Percentiles rank a stretch among this genome's conserved stretches.
These are phyloP conservation scores for Fraxinus anomala DNA, from an alignment of 257 asterid genomes.

Conservation along the genomic window DNA sequence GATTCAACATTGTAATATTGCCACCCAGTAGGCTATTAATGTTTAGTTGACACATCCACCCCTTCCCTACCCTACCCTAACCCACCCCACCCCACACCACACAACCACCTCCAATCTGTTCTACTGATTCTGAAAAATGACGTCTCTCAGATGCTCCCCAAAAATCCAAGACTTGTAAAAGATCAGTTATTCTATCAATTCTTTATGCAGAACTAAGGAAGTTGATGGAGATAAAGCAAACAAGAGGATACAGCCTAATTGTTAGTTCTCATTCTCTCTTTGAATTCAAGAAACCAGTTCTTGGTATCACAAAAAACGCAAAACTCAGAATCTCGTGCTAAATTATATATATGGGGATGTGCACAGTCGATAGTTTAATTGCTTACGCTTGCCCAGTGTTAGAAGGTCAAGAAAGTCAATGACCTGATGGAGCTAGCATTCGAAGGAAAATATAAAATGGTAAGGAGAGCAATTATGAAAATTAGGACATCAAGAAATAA, in stretches of 20 bases:
- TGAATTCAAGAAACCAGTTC: neutral
- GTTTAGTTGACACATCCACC: neutral
- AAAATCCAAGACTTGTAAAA: neutral
- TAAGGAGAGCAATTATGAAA: neutral
- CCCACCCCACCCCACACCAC: conserved; percentile 18
- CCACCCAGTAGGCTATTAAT: neutral
- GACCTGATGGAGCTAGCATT: neutral
- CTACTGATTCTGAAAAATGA: conserved; percentile 33
- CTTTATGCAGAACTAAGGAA: too few relatives aligned
- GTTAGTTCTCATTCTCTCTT: too few relatives aligned
- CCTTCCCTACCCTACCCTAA: conserved; percentile 33
- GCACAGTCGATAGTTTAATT: neutral
- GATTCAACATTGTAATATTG: neutral
- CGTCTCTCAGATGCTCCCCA: neutral
- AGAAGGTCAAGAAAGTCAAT: neutral
- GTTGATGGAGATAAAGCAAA: too few relatives aligned
- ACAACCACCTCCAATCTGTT: conserved; percentile 21
- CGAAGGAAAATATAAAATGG: neutral
- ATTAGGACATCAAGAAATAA: conserved; percentile 18
- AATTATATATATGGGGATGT: neutral
- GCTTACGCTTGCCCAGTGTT: neutral
- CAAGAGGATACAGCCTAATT: too few relatives aligned
- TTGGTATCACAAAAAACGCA: neutral
- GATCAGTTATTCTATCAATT: too few relatives aligned
- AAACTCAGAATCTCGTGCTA: neutral